Evolutionary conservation across 495 filamentous ascomycete species (phyloP).

Genomic region (Lindgomyces ingoldianus): DNA sequence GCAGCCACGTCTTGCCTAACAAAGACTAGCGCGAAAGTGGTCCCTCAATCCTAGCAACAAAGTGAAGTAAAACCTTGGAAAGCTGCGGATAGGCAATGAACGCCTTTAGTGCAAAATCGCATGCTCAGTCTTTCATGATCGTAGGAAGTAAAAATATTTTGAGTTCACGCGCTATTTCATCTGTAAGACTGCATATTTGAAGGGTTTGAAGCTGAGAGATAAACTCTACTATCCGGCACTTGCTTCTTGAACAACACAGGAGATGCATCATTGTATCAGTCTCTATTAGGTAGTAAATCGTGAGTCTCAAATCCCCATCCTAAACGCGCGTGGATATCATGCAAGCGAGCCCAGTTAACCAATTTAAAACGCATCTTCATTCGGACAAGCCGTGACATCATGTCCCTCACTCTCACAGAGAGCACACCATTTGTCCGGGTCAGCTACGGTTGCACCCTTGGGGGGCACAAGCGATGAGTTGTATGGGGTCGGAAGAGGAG

Average conservation of each 20-base stretch:
- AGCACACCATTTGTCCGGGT: slow-evolving; percentile 92
- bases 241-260: not conserved
- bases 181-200: no score
- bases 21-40: not conserved
- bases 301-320: not conserved
- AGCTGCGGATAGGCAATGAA: not conserved
- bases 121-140: no score
- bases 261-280: not conserved
- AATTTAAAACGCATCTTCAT: slow-evolving; percentile 73
- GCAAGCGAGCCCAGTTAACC: slow-evolving; percentile 6
- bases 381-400: slow-evolving; percentile 91
- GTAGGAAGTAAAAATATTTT: no score
- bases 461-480: slow-evolving; percentile 49
- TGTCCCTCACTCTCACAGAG: slow-evolving; percentile 95
- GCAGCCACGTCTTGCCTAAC: not conserved
- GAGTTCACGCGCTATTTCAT: no score
- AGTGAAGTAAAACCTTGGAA: not conserved
- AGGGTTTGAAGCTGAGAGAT: no score
- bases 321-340: slow-evolving; percentile 33
- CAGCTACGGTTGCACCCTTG: slow-evolving; percentile 75
- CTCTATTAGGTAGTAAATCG: not conserved
- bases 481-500: slow-evolving; percentile 31
- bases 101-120: no score
- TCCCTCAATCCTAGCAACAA: not conserved
- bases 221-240: no score